Evolutionary conservation across 2,329 filamentous ascomycete genomes (phyloP), one percentile per base, ranked within the genome.

Genomic region (Beauveria sp.): DNA sequence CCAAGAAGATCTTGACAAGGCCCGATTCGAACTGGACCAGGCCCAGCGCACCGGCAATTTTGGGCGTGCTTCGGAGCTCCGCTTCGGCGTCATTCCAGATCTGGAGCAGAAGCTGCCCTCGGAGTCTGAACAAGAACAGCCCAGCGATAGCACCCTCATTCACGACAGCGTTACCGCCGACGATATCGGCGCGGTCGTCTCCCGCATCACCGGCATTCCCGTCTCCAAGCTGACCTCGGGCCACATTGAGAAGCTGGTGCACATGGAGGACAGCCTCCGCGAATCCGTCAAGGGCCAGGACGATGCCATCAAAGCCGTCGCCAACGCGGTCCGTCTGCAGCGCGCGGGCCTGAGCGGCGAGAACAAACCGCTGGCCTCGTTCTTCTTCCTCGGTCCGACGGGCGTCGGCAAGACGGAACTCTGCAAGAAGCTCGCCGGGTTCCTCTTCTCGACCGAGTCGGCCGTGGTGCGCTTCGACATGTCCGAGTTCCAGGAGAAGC

Each of bases 371-470:
- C 81, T 96, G 6, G 95, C 93, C 0, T 96, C 90, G 0, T 97
- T 98, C 78, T 97, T 98, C 88, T 97, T 98, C 83, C 83, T 98
- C 3, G 95, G 95, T 0, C 95, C 95, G 5, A 98, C 95, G 0
- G 95, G 95, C 70, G 93, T 97, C 20, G 95, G 95, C 62, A 99
- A 98, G 79, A 99, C 95, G 3, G 93, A 98, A 71, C 85, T 98
- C 1, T 96, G 93, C 81, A 98, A 98, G 80, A 93, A 96, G 72
- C 87, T 99, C 68, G 95, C 95, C 1, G 84, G 83, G 62, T 98
- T 97, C 77, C 80, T 99, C 43, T 99, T 98, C 76, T 95, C 90
- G 0, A 96, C 91, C 1, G 91, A 96, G 68, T 86, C 86, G 30
- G 93, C 95, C 3, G 91, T 99, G 28, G 86, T 97, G 40, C 85